A percentile compares a stretch with the other conserved stretches of the same genome.
Conservation (phyloP, 352 stramenopile species). For the Aphanomyces stellatus region DNA sequence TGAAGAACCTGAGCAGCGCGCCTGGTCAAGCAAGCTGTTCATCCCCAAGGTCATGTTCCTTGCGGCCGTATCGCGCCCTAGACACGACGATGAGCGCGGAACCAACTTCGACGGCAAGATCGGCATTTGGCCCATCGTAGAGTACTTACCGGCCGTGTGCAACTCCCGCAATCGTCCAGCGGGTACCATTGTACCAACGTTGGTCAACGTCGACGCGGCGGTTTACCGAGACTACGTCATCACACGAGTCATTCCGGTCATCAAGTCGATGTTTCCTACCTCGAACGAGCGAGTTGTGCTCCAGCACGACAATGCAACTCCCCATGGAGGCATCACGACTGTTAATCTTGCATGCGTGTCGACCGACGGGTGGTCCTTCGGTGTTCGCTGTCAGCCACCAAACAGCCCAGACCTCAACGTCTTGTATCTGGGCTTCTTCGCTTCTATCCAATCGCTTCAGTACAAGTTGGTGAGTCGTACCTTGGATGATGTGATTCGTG, state of each 20-base stretch:
- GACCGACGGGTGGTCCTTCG: no score
- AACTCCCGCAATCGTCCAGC: conserved; percentile 20
- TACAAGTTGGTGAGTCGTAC: not conserved
- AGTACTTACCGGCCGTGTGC: not conserved
- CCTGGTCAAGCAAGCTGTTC: conserved; percentile 21
- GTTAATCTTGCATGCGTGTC: conserved; percentile 13
- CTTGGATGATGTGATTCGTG: not conserved
- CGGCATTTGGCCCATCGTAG: conserved; percentile 20
- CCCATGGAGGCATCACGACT: conserved; percentile 17
- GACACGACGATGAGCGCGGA: not conserved
- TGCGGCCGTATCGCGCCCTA: conserved; percentile 3
- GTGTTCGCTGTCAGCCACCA: not conserved
- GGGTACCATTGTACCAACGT: not conserved
- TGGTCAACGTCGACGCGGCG: conserved; percentile 18
- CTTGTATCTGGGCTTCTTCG: not conserved
- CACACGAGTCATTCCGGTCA: conserved; percentile 20
- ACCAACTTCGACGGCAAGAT: conserved; percentile 23
- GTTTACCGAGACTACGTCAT: conserved; percentile 24
- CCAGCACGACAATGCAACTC: conserved; percentile 26
- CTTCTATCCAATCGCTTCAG: not conserved
- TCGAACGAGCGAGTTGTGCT: not conserved
- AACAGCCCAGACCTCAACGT: not conserved
- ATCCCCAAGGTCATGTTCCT: conserved; percentile 31
- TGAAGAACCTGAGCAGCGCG: conserved; percentile 14
- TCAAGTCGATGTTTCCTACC: conserved; percentile 20